Evolutionary conservation across 108 stramenopile species (phyloP), one percentile per base, ranked within the genome.

Genomic region (Skeletonema menzelii): DNA sequence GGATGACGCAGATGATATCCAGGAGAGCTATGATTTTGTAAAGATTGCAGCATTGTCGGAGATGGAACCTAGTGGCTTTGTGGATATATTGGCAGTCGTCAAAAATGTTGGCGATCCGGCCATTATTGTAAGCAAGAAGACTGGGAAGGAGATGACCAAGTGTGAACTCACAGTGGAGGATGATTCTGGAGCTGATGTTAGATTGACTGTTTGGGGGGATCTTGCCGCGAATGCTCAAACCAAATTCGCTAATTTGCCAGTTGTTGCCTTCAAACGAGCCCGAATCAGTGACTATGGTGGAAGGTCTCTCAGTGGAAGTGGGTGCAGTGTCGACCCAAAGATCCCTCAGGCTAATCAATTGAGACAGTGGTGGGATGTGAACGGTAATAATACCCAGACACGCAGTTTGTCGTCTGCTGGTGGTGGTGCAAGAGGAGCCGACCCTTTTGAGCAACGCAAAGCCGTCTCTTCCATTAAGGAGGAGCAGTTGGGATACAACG

Each of bases 71-170:
- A 73, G 85, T 32, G 66, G 65, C 24, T 76, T 60, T 60, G 79
- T 97, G 30, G 98, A 99, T 81, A 72, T 97, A 13, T 69, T 99
- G 68, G 98, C 75, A 13, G 83, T 97, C 32, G 96, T 97, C 44
- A 90, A 93, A 76, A 58, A 72, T 28, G 87, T 92, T 26, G 75
- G 83, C 0, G 95, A 96, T 31, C 75, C 82, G 22, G 62, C 35
- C 26, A 68, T 73, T 14, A 84, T 98, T 69, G 80, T 84, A 13
- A 80, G 87, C 67, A 95, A 95, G 64, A 91, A 94, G 71, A 84
- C 83, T 44, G 93, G 95, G 15, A 86, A 91, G 63, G 93, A 96
- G 62, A 64, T 97, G 60, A 61, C 68, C 32, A 99, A 99, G 87
- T 88, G 93, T 47, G 97, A 99, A 65, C 69, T 99, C 5, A 84